A percentile compares a stretch with the other conserved stretches of the same genome.
These are phyloP conservation scores for Penicillium sp. DNA, from an alignment of 2,329 filamentous ascomycete species.

Conservation along the genomic window DNA sequence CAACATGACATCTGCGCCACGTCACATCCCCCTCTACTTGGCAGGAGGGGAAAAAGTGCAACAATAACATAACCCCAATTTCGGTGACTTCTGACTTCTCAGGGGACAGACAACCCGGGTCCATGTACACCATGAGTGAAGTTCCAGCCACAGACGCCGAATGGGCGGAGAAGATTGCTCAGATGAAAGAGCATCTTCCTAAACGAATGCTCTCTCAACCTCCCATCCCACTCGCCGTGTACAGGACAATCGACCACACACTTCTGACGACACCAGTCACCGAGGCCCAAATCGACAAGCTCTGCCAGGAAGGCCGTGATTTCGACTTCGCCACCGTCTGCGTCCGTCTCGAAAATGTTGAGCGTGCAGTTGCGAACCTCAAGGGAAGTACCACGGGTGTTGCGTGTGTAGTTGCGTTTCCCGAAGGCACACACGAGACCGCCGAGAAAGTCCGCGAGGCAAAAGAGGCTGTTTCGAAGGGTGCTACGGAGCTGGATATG, in stretches of 20 bases:
- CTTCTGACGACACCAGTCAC: constrained; percentile 46
- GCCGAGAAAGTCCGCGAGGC: constrained; percentile 55
- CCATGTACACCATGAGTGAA: constrained; percentile 19
- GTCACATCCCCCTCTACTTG: constrained; percentile 15
- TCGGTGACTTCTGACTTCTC: too few species aligned
- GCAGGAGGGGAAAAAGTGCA: not conserved
- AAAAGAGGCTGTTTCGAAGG: constrained; percentile 49
- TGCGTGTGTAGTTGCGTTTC: constrained; percentile 62
- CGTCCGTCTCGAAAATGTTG: constrained; percentile 56
- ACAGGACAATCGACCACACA: constrained; percentile 47
- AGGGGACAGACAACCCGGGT: not conserved
- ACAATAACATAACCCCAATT: not conserved
- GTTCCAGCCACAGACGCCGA: constrained; percentile 34
- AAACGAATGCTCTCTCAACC: constrained; percentile 23
- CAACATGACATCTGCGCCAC: constrained; percentile 18
- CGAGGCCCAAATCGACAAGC: constrained; percentile 50
- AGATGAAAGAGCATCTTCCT: constrained; percentile 28
- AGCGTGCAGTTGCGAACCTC: constrained; percentile 52
- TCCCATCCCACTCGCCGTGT: constrained; percentile 29
- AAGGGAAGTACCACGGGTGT: constrained; percentile 48
- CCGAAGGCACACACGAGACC: constrained; percentile 58
- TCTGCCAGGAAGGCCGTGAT: constrained; percentile 57
- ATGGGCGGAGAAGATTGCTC: constrained; percentile 34
- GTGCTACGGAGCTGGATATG: constrained; percentile 60
- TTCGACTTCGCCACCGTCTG: constrained; percentile 54